Conservation (phyloP, 129 eudicot genomes). For the Ambrosia trifida region DNA sequence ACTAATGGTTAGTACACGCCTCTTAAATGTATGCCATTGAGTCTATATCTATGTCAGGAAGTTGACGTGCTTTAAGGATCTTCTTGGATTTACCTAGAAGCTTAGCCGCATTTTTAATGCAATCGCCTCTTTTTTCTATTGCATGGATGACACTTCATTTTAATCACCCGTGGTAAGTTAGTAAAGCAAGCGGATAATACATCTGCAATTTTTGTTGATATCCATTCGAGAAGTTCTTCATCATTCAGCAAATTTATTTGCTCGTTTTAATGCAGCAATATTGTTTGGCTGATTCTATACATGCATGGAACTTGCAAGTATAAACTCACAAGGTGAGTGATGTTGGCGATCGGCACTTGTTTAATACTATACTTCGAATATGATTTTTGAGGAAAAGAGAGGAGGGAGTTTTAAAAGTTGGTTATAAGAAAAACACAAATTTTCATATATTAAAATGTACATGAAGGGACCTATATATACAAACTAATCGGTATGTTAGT, state of each 20-base stretch:
- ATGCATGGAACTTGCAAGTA: slow-evolving; percentile 16
- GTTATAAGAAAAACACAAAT: too few relatives aligned
- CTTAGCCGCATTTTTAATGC: background rate
- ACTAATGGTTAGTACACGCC: background rate
- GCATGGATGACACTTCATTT: slow-evolving; percentile 1
- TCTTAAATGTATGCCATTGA: slow-evolving; percentile 12
- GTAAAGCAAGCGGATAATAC: slow-evolving; percentile 4
- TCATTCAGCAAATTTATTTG: background rate
- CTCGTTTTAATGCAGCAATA: background rate
- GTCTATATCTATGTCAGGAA: slow-evolving; percentile 6
- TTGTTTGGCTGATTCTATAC: background rate
- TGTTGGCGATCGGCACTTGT: too few relatives aligned
- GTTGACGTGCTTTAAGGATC: background rate
- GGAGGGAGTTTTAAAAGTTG: too few relatives aligned
- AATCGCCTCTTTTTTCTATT: slow-evolving; percentile 6
- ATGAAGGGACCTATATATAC: too few relatives aligned
- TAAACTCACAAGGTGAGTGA: background rate
- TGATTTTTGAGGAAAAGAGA: too few relatives aligned
- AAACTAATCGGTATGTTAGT: too few relatives aligned
- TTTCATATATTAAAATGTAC: too few relatives aligned
- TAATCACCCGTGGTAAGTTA: slow-evolving; percentile 12
- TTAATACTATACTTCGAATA: too few relatives aligned
- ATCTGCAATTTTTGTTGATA: slow-evolving; percentile 2
- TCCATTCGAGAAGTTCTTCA: slow-evolving; percentile 9
- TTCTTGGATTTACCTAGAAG: slow-evolving; percentile 13